Evolutionary conservation across 225 moss, liverwort and hornwort genomes (phyloP), one percentile per base, ranked within the genome.

Genomic region (Asterella californica): DNA sequence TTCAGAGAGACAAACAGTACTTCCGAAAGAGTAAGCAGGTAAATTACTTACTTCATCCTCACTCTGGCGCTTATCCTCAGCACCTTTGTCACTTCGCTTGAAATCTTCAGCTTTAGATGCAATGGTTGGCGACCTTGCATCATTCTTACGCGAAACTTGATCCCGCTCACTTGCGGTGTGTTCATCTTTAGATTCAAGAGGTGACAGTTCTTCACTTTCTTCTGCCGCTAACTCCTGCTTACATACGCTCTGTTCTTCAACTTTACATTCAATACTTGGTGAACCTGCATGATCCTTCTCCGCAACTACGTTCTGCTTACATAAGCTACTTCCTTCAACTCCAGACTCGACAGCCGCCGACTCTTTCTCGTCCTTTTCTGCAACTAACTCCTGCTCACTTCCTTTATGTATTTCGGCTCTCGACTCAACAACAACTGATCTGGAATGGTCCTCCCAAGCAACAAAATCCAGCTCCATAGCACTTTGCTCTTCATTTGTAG

Each of bases 271-370:
- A 30, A 64, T 8, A 29, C 8, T 64, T 57, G 57, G 24, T 24
- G 57, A 57, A 21, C 0, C 57, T 57, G 57, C 22, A 19, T 57
- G 17, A 57, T 57, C 22, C 57, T 19, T 57, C 57, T 57, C 57
- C 57, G 19, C 19, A 24, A 57, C 29, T 64, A 29, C 2, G 64
- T 64, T 30, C 30, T 24, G 22, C 32, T 92, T 90, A 69, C 91
- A 94, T 36, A 87, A 92, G 83, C 90, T 90, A 10, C 87, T 83
- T 32, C 91, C 96, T 87, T 92, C 94, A 46, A 74, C 87, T 74
- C 89, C 90, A 21, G 94, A 91, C n/a, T 92, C 91, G 85, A 92
- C 96, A 45, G 94, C 91, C 36, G 94, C 94, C 36, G 94, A 94
- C 14, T 91, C 94, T 50, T 89, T 92, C 83, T 94, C 94, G 78